Evolutionary conservation across 352 stramenopile species (phyloP).

Genomic region (Nothophytophthora sp.): DNA sequence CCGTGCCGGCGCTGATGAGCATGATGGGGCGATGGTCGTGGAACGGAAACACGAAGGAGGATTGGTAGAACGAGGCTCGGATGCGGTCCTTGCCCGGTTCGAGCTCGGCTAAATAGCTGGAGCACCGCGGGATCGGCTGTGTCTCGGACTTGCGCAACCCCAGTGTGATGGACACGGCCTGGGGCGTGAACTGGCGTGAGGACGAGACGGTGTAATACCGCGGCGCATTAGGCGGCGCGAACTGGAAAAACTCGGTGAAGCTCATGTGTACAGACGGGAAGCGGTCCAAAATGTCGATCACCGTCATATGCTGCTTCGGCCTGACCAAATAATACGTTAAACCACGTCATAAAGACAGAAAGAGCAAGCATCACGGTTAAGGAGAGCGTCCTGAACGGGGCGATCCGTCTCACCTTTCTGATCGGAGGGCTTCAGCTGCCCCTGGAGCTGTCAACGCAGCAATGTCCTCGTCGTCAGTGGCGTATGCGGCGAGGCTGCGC

Average conservation of each 20-base stretch:
- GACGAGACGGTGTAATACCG: constrained; percentile 88
- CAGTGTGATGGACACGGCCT: constrained; percentile 74
- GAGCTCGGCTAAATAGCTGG: constrained; percentile 64
- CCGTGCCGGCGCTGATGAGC: constrained; percentile 77
- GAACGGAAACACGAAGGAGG: constrained; percentile 75
- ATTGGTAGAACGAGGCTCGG: constrained; percentile 69
- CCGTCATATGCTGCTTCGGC: constrained; percentile 38
- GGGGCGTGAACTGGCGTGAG: constrained; percentile 53
- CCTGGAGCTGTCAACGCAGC: constrained; percentile 44
- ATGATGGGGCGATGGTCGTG: constrained; percentile 64
- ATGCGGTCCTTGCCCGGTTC: constrained; percentile 41
- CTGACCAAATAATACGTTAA: constrained; percentile 13
- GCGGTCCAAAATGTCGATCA: constrained; percentile 67
- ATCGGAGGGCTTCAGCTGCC: constrained; percentile 45
- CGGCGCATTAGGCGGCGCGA: constrained; percentile 61
- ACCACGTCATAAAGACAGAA: no score
- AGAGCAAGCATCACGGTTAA: no score
- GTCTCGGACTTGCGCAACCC: constrained; percentile 52
- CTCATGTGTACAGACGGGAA: constrained; percentile 68
- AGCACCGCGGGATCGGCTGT: constrained; percentile 72
- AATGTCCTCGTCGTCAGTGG: constrained; percentile 55
- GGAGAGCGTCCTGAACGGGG: no score
- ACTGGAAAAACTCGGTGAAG: constrained; percentile 68
- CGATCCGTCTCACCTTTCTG: constrained; percentile 37
- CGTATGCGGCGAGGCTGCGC: constrained; percentile 57